Conservation (phyloP, 2,329 filamentous ascomycete species). For the Colletotrichum sp. region DNA sequence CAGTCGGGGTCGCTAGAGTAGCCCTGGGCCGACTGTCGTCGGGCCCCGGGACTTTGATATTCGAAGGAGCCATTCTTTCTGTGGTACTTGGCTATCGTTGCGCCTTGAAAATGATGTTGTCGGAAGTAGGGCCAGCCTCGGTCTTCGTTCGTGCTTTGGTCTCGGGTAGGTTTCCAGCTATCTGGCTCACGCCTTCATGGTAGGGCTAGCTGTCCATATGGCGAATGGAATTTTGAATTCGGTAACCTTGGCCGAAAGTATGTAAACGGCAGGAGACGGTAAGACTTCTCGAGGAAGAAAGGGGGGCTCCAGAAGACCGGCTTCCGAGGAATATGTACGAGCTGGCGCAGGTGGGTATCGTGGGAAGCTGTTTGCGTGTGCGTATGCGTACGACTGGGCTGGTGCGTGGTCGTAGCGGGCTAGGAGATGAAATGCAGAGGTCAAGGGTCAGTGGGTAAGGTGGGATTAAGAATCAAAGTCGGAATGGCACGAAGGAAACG, state of each 20-base stretch:
- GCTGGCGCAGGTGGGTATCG: neutral
- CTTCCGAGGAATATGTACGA: constrained; percentile 19
- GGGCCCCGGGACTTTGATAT: constrained; percentile 51
- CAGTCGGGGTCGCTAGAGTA: constrained; percentile 41
- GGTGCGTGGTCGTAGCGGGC: neutral
- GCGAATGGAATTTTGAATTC: neutral
- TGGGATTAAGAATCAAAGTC: constrained; percentile 1
- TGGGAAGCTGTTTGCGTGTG: neutral
- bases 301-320: constrained; percentile 21
- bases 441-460: neutral
- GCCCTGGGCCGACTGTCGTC: constrained; percentile 33
- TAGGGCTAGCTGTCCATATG: constrained; percentile 12
- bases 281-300: neutral
- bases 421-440: neutral
- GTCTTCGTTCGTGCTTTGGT: constrained; percentile 7
- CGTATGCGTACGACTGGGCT: neutral
- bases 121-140: constrained; percentile 3
- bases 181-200: constrained; percentile 10
- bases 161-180: neutral
- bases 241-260: neutral
- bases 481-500: neutral
- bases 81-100: neutral
- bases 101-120: neutral
- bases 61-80: constrained; percentile 53
- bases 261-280: neutral